Percentiles rank a stretch among this genome's conserved stretches.
phyloP scores from a whole-genome alignment of 208 protist genomes.

The Trypanosoma vivax region DNA sequence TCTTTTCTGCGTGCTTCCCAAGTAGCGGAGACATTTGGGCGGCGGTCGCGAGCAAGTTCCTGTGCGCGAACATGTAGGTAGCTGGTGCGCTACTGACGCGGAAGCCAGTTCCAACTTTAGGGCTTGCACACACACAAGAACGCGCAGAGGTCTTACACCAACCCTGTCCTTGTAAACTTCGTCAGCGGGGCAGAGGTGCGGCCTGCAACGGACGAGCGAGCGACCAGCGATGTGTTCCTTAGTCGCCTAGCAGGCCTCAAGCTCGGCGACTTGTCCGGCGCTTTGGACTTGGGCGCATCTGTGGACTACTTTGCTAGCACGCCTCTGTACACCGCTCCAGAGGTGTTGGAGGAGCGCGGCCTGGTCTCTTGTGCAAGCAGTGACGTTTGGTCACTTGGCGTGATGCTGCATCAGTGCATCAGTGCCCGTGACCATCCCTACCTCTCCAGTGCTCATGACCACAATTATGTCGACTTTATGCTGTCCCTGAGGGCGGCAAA shows the following conservation, averaged over 20 bases:
- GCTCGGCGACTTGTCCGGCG: slow-evolving; percentile 16
- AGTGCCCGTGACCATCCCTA: slow-evolving; percentile 25
- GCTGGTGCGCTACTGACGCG: no score
- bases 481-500: slow-evolving; percentile 8
- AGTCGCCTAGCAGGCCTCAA: slow-evolving; percentile 4
- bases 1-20: no score
- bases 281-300: neutral
- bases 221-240: slow-evolving; percentile 55
- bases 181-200: no score
- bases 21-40: no score
- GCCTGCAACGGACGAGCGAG: no score
- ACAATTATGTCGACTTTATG: slow-evolving; percentile 16
- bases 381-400: slow-evolving; percentile 45
- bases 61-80: no score
- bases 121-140: no score
- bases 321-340: slow-evolving; percentile 13
- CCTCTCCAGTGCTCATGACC: slow-evolving; percentile 7
- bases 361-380: slow-evolving; percentile 10
- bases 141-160: no score
- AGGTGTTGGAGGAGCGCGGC: slow-evolving; percentile 13
- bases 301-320: slow-evolving; percentile 14
- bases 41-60: no score
- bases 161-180: no score
- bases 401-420: slow-evolving; percentile 36
- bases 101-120: no score